A percentile compares a stretch with the other conserved stretches of the same genome.
phyloP scores from a whole-genome alignment of 306 rosid species.

The Spatholobus suberectus region DNA sequence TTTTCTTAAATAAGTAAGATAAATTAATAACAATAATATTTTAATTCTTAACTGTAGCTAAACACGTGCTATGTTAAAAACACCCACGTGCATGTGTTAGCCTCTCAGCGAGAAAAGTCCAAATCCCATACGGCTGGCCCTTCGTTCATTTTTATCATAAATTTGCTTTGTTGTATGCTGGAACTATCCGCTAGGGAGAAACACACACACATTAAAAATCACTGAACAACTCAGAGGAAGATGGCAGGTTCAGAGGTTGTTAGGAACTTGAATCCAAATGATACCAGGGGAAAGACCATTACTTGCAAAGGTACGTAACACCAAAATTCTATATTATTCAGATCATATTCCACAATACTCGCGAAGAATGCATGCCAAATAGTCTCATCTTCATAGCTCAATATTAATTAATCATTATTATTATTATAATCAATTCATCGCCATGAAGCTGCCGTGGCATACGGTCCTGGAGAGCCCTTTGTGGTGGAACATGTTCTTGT shows the following conservation, averaged over 20 bases:
- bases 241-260: slow-evolving; percentile 32
- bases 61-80: neutral
- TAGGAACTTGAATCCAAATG: slow-evolving; percentile 33
- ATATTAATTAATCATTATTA: neutral
- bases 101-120: neutral
- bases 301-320: slow-evolving; percentile 68
- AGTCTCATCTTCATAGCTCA: neutral
- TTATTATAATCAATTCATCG: neutral
- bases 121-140: neutral
- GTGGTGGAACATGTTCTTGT: slow-evolving; percentile 71
- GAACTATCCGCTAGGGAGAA: neutral
- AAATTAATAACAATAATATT: too few species aligned
- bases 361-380: neutral
- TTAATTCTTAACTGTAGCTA: neutral
- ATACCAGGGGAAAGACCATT: slow-evolving; percentile 63
- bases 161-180: neutral
- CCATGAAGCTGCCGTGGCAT: slow-evolving; percentile 71
- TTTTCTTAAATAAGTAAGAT: too few species aligned
- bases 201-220: neutral
- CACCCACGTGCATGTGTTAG: neutral
- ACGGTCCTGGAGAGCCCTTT: slow-evolving; percentile 72
- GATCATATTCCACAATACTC: neutral
- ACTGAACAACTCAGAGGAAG: neutral
- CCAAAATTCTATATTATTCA: neutral
- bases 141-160: neutral